These are phyloP conservation scores for Elsinoe fawcettii DNA, from an alignment of 2,329 filamentous ascomycete species.

Conservation along the genomic window DNA sequence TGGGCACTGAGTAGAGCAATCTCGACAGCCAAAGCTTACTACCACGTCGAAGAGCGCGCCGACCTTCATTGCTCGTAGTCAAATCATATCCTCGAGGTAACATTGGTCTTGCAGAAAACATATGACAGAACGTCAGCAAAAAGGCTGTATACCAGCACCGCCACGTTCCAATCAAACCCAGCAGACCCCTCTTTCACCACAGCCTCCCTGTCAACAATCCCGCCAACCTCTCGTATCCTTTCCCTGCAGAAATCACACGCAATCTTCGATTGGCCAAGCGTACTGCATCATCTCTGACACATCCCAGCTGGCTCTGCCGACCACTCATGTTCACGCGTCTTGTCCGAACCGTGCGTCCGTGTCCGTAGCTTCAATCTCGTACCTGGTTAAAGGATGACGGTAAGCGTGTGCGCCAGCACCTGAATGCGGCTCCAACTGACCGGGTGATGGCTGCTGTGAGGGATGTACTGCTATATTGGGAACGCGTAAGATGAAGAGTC, in stretches of 20 bases:
- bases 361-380: constrained; percentile 1
- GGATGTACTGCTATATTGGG: background rate
- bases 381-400: constrained; percentile 1
- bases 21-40: background rate
- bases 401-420: background rate
- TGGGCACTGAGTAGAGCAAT: background rate
- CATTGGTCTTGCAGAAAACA: background rate
- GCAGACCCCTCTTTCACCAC: background rate
- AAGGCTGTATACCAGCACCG: background rate
- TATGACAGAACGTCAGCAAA: background rate
- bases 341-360: constrained; percentile 6
- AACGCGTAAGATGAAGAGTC: background rate
- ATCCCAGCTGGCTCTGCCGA: background rate
- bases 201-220: background rate
- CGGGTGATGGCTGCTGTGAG: background rate
- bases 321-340: background rate
- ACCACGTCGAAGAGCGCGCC: background rate
- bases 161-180: background rate
- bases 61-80: background rate
- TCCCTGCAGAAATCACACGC: background rate
- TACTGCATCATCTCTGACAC: background rate
- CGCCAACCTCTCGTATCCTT: background rate
- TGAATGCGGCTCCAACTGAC: background rate
- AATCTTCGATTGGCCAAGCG: background rate
- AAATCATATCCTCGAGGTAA: no score